phyloP scores from a whole-genome alignment of 2,329 filamentous ascomycete species.

The Lecanoromycetidae sp. region DNA sequence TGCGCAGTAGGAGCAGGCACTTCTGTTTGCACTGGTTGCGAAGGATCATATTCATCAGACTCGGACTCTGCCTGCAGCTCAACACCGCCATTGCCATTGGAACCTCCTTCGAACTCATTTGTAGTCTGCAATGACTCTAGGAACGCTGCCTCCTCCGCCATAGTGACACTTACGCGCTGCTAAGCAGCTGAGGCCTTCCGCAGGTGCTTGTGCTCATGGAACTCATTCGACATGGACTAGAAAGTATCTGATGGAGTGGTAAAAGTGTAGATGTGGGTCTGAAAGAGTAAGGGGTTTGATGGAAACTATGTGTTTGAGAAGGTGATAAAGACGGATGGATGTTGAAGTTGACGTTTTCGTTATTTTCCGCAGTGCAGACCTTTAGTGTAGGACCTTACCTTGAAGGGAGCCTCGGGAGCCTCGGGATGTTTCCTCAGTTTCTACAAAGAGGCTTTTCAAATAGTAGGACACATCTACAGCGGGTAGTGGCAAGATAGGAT shows the following conservation, averaged over 20 bases:
- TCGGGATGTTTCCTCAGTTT: no score
- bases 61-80: slow-evolving; percentile 42
- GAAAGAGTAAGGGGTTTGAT: neutral
- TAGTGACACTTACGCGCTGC: slow-evolving; percentile 21
- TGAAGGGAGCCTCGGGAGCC: no score
- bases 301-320: neutral
- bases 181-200: neutral
- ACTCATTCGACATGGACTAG: neutral
- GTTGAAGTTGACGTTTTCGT: no score
- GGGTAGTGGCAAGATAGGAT: no score
- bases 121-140: slow-evolving; percentile 35
- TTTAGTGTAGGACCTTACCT: no score
- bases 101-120: slow-evolving; percentile 30
- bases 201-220: no score
- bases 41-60: slow-evolving; percentile 45
- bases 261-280: neutral
- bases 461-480: no score
- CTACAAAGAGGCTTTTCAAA: no score
- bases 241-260: neutral
- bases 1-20: slow-evolving; percentile 21
- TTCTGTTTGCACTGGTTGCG: slow-evolving; percentile 34
- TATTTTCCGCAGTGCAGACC: no score
- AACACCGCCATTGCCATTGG: slow-evolving; percentile 33
- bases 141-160: slow-evolving; percentile 44
- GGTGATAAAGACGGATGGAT: no score